Evolutionary conservation across 257 asterid genomes (phyloP), one percentile per base, ranked within the genome.

Genomic region (Lantana camara): DNA sequence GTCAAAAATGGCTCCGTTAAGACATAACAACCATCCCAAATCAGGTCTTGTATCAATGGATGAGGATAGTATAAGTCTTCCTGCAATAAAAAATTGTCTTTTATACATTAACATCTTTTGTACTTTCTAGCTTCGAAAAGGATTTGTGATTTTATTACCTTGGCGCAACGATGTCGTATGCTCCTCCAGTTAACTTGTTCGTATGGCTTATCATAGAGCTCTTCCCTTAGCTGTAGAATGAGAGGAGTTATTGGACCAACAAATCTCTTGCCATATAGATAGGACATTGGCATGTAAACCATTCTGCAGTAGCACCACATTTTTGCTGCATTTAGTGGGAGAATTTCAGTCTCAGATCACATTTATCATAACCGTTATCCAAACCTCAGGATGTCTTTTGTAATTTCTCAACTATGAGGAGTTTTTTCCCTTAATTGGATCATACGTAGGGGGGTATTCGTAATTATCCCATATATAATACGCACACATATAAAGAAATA

Each of bases 271-370:
- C 92, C 95, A 45, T 87, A 84, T 60, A 87, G 68, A 68, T 87
- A 87, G 2, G 95, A 87, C 95, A 87, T 84, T 23, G 95, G 95
- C 95, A 87, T 84, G 84, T 82, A 84, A 35, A 84, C 88, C 88
- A 82, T 82, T 49, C 95, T 83, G 27, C 84, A 72, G 71, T 87
- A 87, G 81, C 95, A 87, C 92, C 89, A 84, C 92, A 82, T 84
- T 38, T 87, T 87, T 24, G 89, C 95, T 87, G 82, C 81, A 75
- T 68, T 66, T 50, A 5, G 2, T 57, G 10, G 15, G 11, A 8
- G 19, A 42, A 57, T 17, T 51, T 0, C 37, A 0, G 9, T 9
- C 15, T 46, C 6, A 47, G 37, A 57, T 27, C 4, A 27, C 49
- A 15, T n/a, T n/a, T n/a, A n/a, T n/a, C n/a, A n/a, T n/a, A 41